phyloP scores from a whole-genome alignment of 1,284 basidiomycete species.

The Ceraceosorus guamensis region DNA sequence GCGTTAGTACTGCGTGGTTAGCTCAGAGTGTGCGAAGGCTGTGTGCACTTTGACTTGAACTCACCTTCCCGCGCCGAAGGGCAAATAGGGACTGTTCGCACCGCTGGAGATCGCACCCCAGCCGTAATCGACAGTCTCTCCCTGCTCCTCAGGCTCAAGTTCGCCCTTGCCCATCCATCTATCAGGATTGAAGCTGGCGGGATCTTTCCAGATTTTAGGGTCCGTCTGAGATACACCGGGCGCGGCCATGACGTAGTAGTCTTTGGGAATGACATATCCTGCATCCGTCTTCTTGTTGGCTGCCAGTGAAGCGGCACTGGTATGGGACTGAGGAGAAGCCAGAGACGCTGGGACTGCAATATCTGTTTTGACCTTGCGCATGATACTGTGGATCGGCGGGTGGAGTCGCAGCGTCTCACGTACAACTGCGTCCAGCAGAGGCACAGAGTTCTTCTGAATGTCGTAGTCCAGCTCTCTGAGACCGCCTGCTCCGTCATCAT shows the following conservation, averaged over 20 bases:
- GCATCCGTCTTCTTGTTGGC: conserved; percentile 51
- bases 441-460: conserved; percentile 67
- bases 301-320: no score
- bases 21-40: no score
- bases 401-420: conserved; percentile 74
- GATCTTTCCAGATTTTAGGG: conserved; percentile 65
- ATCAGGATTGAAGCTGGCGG: conserved; percentile 62
- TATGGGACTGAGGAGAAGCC: conserved; percentile 31
- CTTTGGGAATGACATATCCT: conserved; percentile 79
- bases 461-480: conserved; percentile 79
- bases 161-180: conserved; percentile 70
- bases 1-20: no score
- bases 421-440: conserved; percentile 79
- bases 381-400: conserved; percentile 50
- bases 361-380: conserved; percentile 78
- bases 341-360: conserved; percentile 75
- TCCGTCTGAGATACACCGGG: conserved; percentile 86
- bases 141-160: conserved; percentile 65
- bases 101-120: conserved; percentile 65
- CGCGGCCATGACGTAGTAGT: conserved; percentile 81
- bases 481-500: conserved; percentile 57
- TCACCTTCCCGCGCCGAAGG: conserved; percentile 72
- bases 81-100: conserved; percentile 62
- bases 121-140: conserved; percentile 81
- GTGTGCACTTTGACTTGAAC: neutral